Evolutionary conservation across 768 basidiomycete species (phyloP).

Genomic region (Trametes maxima): DNA sequence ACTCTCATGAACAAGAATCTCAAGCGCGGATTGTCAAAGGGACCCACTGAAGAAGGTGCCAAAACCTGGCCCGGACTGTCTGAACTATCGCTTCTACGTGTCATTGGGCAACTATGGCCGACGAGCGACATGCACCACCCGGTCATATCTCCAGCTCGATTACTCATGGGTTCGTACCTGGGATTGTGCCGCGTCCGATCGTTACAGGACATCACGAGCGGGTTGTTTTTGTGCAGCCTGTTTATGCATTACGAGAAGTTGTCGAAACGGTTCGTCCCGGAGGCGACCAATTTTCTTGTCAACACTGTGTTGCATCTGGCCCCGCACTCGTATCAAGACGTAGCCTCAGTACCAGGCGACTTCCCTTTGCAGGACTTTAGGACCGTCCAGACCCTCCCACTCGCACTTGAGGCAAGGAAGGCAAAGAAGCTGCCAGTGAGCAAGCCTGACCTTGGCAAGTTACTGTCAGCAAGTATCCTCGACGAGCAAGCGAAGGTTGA

Average conservation of each 20-base stretch:
- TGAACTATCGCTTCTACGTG: conserved; percentile 79
- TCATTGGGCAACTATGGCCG: conserved; percentile 86
- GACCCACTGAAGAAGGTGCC: conserved; percentile 57
- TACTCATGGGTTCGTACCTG: conserved; percentile 92
- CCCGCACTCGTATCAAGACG: conserved; percentile 56
- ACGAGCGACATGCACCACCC: conserved; percentile 93
- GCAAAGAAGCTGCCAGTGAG: conserved; percentile 42
- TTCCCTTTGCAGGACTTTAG: conserved; percentile 76
- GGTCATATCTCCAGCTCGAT: conserved; percentile 81
- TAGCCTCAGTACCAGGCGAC: conserved; percentile 57
- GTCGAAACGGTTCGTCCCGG: conserved; percentile 88
- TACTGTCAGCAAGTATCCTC: conserved; percentile 38
- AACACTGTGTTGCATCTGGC: conserved; percentile 73
- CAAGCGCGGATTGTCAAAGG: conserved; percentile 74
- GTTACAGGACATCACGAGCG: conserved; percentile 74
- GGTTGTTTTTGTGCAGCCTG: conserved; percentile 86
- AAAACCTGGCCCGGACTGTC: conserved; percentile 89
- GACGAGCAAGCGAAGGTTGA: conserved; percentile 72
- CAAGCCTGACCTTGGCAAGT: conserved; percentile 49
- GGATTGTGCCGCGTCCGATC: conserved; percentile 80
- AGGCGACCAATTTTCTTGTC: conserved; percentile 81
- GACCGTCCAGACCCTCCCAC: conserved; percentile 45
- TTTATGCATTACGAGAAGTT: conserved; percentile 82
- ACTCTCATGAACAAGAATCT: conserved; percentile 90
- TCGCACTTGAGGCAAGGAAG: conserved; percentile 44